Conservation (phyloP, 805 yeast genomes). For the Wickerhamiella allomyrinae region DNA sequence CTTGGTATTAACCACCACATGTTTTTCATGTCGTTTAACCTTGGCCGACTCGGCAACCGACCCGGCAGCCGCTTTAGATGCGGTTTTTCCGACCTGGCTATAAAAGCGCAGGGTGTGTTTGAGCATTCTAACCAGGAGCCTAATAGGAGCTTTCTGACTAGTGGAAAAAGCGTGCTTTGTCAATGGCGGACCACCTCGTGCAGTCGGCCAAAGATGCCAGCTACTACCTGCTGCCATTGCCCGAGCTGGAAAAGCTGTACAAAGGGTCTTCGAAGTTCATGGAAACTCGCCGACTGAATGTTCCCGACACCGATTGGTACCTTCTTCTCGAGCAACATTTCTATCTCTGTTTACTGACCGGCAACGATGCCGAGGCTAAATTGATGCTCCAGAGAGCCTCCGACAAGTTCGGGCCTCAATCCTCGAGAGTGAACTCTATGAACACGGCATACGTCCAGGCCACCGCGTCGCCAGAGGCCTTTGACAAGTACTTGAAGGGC, state of each 20-base stretch:
- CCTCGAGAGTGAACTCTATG: constrained; percentile 44
- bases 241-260: constrained; percentile 30
- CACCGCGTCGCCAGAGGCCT: constrained; percentile 29
- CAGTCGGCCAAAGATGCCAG: constrained; percentile 36
- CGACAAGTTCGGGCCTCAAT: constrained; percentile 47
- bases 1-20: constrained; percentile 17
- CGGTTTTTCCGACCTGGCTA: background rate
- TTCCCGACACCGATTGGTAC: constrained; percentile 31
- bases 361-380: constrained; percentile 60
- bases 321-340: constrained; percentile 59
- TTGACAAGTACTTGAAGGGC: constrained; percentile 26
- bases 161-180: background rate
- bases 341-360: constrained; percentile 44
- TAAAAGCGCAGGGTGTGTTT: background rate
- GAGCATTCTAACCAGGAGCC: too few relatives aligned
- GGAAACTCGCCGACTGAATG: constrained; percentile 13
- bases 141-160: too few relatives aligned
- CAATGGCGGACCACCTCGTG: constrained; percentile 24
- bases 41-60: background rate
- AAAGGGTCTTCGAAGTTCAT: constrained; percentile 30
- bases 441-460: constrained; percentile 45
- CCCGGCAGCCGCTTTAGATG: background rate
- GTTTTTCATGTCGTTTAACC: constrained; percentile 16
- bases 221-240: constrained; percentile 38
- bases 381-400: constrained; percentile 44